Evolutionary conservation across 441 rosid species (phyloP).

Genomic region (Flueggea neowawraea): DNA sequence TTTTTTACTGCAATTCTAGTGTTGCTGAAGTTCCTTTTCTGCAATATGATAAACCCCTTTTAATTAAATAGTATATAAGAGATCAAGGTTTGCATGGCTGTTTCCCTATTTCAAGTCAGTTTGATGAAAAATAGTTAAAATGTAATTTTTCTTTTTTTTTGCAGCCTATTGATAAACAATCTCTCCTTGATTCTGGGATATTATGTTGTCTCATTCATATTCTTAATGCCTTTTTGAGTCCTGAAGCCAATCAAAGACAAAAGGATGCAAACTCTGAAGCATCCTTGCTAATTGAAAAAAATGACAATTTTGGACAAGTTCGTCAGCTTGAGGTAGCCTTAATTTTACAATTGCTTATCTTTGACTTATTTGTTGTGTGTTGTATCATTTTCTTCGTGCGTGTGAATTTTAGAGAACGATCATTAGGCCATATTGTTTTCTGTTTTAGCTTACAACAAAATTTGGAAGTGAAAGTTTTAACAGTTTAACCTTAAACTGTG

Average conservation of each 20-base stretch:
- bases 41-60: no score
- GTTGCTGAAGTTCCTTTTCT: no score
- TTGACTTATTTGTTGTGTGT: background rate
- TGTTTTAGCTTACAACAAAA: background rate
- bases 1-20: no score
- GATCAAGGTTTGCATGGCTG: no score
- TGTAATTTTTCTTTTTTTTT: slow-evolving; percentile 14
- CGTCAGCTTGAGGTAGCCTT: slow-evolving; percentile 81
- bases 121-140: background rate
- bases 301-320: slow-evolving; percentile 36
- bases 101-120: no score
- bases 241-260: slow-evolving; percentile 39
- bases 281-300: slow-evolving; percentile 32
- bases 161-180: slow-evolving; percentile 97
- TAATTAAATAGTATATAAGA: no score
- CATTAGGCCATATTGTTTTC: no score
- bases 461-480: background rate
- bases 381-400: no score
- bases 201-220: slow-evolving; percentile 92
- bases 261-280: slow-evolving; percentile 33
- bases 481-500: no score
- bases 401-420: no score
- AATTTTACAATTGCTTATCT: background rate
- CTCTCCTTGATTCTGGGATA: slow-evolving; percentile 98
- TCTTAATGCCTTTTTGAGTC: slow-evolving; percentile 69